Base-by-base conservation (phyloP, 2,329 filamentous ascomycete species). In the Calonectria henricotiae region DNA sequence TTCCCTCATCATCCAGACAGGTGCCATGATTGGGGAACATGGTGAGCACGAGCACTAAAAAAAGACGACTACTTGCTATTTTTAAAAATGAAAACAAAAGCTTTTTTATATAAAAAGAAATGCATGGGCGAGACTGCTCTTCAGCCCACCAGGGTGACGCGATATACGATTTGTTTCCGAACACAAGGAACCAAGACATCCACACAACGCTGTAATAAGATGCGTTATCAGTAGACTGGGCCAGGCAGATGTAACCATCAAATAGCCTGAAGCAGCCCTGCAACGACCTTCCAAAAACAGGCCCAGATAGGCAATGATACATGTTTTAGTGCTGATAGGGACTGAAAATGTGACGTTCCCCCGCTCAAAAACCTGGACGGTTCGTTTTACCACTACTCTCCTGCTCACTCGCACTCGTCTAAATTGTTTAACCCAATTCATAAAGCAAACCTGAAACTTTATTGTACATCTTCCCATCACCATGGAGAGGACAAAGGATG, bases 281-380 rank as follows among this genome's bases (percentile, higher is more conserved):
- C 8, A 55, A 39, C 15, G 20, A 55, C 51, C 51, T 55, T 55
- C 32, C 51, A 35, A 13, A 23, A 39, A 37, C 4, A 8, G 51
- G 20, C 32, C 17, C 17, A 54, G 49, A 55, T 55, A 55, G 51
- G 51, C 51, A 17, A 39, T 55, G 51, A 39, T 39, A 55, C 30
- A 32, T 55, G 23, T 25, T 39, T 39, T 35, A 46, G 43, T 46
- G 43, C 43, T 39, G 32, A 39, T 37, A 39, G 32, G n/a, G 37
- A 30, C 32, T 55, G 39, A 39, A 55, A 55, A 30, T 12, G 30
- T 35, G 4, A 3, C 32, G 5, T 55, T 39, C 51, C 51, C 51
- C 51, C n/a, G 8, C 6, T 54, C 30, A 15, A 32, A 11, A 17
- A 8, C 41, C 17, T 20, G 41, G n/a, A 8, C 17, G 11, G 6